Evolutionary conservation across 2,329 filamentous ascomycete species (phyloP).

Genomic region (Orbilia blumenaviensis): DNA sequence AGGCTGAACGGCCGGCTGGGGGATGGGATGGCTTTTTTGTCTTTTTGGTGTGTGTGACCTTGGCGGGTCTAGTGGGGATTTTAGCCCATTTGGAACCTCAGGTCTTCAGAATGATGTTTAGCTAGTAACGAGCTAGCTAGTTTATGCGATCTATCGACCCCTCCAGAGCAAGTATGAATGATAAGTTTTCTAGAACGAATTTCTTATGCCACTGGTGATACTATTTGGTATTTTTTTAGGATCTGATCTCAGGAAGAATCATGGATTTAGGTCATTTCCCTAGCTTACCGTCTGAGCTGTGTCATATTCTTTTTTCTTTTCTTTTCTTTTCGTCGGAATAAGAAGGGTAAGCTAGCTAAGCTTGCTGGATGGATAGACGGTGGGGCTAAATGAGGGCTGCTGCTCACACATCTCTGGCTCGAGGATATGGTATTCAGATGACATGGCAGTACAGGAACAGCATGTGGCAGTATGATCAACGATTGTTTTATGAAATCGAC

Average conservation of each 20-base stretch:
- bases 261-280: background rate
- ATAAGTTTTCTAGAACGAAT: background rate
- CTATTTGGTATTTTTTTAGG: background rate
- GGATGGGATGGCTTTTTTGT: background rate
- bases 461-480: background rate
- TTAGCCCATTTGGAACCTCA: background rate
- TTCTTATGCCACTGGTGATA: background rate
- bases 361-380: too few relatives aligned
- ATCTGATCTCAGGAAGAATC: background rate
- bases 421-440: background rate
- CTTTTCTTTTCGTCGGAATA: background rate
- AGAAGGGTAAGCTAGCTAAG: background rate
- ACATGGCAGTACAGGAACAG: background rate
- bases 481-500: background rate
- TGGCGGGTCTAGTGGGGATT: constrained; percentile 3
- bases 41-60: constrained; percentile 23
- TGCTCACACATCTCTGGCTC: constrained; percentile 1
- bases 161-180: too few relatives aligned
- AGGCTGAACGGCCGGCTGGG: background rate
- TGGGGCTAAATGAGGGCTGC: background rate
- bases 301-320: background rate
- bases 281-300: background rate
- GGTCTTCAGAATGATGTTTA: background rate
- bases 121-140: too few relatives aligned
- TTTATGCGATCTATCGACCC: too few relatives aligned